Evolutionary conservation across 352 stramenopile species (phyloP).

Genomic region (Phytophthora constricta): DNA sequence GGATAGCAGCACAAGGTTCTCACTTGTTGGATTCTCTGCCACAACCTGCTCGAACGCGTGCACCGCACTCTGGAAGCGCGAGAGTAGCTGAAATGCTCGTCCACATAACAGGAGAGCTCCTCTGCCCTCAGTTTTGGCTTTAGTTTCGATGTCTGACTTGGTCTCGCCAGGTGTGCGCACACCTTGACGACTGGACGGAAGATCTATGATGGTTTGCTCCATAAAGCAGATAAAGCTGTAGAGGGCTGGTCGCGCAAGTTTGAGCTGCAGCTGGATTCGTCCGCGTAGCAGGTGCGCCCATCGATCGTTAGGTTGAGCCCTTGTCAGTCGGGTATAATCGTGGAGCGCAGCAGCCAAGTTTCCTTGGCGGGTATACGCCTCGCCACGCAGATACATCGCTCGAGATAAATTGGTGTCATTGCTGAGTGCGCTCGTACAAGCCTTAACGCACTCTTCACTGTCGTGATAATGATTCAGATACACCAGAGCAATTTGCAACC

Average conservation of each 20-base stretch:
- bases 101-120: slow-evolving; percentile 60
- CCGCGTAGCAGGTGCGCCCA: slow-evolving; percentile 72
- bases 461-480: slow-evolving; percentile 87
- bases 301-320: slow-evolving; percentile 62
- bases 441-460: slow-evolving; percentile 65
- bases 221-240: slow-evolving; percentile 83
- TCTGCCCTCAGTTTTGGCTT: slow-evolving; percentile 38
- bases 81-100: slow-evolving; percentile 72
- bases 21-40: slow-evolving; percentile 61
- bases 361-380: slow-evolving; percentile 69
- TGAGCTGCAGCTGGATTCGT: slow-evolving; percentile 62
- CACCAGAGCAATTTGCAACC: slow-evolving; percentile 82
- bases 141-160: neutral
- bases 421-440: slow-evolving; percentile 64
- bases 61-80: slow-evolving; percentile 70
- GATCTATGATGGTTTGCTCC: slow-evolving; percentile 40
- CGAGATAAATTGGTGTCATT: slow-evolving; percentile 70
- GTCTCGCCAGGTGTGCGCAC: neutral
- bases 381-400: slow-evolving; percentile 70
- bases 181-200: neutral
- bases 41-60: slow-evolving; percentile 69
- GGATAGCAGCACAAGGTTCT: slow-evolving; percentile 81
- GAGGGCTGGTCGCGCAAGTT: slow-evolving; percentile 59
- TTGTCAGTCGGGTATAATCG: slow-evolving; percentile 71
- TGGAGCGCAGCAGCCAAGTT: slow-evolving; percentile 58